phyloP scores from a whole-genome alignment of 176 grass and related monocot genomes.

The Hsuehochloa calcarea region DNA sequence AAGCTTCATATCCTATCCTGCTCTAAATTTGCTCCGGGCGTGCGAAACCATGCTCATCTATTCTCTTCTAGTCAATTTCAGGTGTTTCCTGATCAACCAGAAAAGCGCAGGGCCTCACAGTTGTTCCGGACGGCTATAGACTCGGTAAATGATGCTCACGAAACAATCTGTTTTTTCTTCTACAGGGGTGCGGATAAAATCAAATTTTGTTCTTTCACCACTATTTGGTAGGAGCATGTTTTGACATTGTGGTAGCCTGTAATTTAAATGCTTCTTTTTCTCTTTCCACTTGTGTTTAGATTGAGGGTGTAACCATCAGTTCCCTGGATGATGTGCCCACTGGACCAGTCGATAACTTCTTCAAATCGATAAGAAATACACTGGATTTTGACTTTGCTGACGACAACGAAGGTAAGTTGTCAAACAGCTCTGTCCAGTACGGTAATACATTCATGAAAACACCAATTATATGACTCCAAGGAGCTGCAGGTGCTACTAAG shows the following conservation, averaged over 20 bases:
- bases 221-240: neutral
- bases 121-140: conserved; percentile 79
- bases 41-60: conserved; percentile 21
- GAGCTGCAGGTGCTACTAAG: neutral
- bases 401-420: conserved; percentile 62
- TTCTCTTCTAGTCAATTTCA: conserved; percentile 55
- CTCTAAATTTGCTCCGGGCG: neutral
- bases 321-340: conserved; percentile 84
- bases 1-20: neutral
- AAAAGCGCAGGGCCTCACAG: conserved; percentile 78
- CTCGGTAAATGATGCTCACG: conserved; percentile 39
- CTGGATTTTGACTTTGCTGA: conserved; percentile 94
- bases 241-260: neutral
- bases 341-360: conserved; percentile 71
- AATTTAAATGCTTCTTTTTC: neutral
- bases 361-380: conserved; percentile 83
- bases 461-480: neutral
- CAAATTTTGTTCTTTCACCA: neutral
- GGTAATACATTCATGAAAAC: neutral
- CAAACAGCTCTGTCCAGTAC: neutral
- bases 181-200: too few species aligned
- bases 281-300: conserved; percentile 45
- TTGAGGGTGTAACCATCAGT: conserved; percentile 70
- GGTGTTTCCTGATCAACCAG: conserved; percentile 95
- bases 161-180: neutral